Evolutionary conservation across 768 basidiomycete species (phyloP).

Genomic region (Suillus brevipes): DNA sequence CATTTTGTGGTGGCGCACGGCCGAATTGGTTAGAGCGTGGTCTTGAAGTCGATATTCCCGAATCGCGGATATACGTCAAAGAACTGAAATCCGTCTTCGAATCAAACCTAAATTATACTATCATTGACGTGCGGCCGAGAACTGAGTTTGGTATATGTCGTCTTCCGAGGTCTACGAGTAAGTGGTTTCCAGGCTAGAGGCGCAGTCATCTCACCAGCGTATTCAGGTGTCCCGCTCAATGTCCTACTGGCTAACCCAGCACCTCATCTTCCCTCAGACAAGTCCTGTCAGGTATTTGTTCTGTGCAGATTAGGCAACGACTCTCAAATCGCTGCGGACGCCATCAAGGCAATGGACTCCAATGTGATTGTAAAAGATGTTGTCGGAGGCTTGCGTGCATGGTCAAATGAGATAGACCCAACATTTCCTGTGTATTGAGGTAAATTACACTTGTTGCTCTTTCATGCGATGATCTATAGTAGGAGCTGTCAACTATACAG

Average conservation of each 20-base stretch:
- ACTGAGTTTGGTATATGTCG: slow-evolving; percentile 87
- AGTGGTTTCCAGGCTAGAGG: slow-evolving; percentile 22
- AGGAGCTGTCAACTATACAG: slow-evolving; percentile 5
- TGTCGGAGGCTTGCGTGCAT: slow-evolving; percentile 79
- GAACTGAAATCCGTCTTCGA: slow-evolving; percentile 46
- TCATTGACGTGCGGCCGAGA: slow-evolving; percentile 81
- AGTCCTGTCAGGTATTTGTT: slow-evolving; percentile 44
- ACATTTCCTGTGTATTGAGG: slow-evolving; percentile 78
- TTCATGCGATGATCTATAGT: neutral
- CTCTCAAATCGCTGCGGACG: slow-evolving; percentile 81
- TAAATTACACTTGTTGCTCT: slow-evolving; percentile 4
- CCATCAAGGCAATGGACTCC: slow-evolving; percentile 25
- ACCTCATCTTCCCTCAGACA: slow-evolving; percentile 35
- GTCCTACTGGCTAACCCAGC: slow-evolving; percentile 62
- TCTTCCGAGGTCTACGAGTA: slow-evolving; percentile 74
- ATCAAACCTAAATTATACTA: slow-evolving; percentile 23
- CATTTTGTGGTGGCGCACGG: slow-evolving; percentile 76
- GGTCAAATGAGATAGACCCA: slow-evolving; percentile 73
- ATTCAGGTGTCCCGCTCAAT: slow-evolving; percentile 71
- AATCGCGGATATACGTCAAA: slow-evolving; percentile 47
- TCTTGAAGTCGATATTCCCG: slow-evolving; percentile 39
- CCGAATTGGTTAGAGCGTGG: slow-evolving; percentile 69
- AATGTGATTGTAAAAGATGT: slow-evolving; percentile 58
- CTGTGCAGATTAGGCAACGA: slow-evolving; percentile 92
- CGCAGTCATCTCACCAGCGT: slow-evolving; percentile 7